Percentiles rank a stretch among this genome's conserved stretches.
Conservation (phyloP, 2,329 filamentous ascomycete genomes). For the Tympanopsis confertula region DNA sequence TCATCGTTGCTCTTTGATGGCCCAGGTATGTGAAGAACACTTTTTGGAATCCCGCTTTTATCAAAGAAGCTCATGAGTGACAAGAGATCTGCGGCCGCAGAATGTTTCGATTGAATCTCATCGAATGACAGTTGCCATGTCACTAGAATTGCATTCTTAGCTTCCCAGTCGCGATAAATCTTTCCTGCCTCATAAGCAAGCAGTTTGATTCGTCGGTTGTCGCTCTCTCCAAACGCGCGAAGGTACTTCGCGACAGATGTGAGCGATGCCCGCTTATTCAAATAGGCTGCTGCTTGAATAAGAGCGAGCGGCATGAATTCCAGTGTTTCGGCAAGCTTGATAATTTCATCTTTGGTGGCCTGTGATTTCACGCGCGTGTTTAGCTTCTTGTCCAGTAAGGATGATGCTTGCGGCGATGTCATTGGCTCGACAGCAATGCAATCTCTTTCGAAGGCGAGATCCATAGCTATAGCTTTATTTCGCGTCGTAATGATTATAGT, state of each 20-base stretch:
- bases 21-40: not conserved
- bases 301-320: conserved; percentile 20
- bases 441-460: conserved; percentile 9
- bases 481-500: conserved; percentile 12
- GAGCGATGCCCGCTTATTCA: conserved; percentile 11
- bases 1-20: too few relatives aligned
- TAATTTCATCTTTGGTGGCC: conserved; percentile 5
- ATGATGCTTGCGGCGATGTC: conserved; percentile 10
- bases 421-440: conserved; percentile 15
- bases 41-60: not conserved
- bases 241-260: conserved; percentile 24
- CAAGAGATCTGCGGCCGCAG: conserved; percentile 15
- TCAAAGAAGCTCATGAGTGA: conserved; percentile 1
- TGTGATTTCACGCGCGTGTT: too few relatives aligned
- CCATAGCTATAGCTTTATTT: conserved; percentile 5
- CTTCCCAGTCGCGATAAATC: conserved; percentile 16
- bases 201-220: conserved; percentile 13
- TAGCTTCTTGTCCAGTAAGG: conserved; percentile 16
- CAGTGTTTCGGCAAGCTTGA: conserved; percentile 13
- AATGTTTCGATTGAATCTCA: conserved; percentile 9
- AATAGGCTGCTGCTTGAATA: conserved; percentile 20
- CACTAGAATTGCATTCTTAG: conserved; percentile 18
- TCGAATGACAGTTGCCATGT: conserved; percentile 24
- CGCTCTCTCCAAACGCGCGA: conserved; percentile 17
- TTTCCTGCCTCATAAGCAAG: conserved; percentile 15